phyloP scores from a whole-genome alignment of 129 eudicot species.

The Flaveria ramosissima region DNA sequence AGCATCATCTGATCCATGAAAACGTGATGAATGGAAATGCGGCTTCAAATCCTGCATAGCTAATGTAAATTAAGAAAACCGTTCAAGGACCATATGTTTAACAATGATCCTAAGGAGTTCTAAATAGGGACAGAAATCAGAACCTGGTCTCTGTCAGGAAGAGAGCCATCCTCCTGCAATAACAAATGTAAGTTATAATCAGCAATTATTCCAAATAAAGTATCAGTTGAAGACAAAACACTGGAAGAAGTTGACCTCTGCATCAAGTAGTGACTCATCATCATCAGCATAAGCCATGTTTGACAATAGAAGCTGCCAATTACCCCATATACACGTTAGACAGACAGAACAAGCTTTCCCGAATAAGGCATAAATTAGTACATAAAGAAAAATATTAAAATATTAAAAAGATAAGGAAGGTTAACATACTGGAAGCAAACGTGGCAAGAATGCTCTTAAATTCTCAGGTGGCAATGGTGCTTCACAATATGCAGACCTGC shows the following conservation, averaged over 20 bases:
- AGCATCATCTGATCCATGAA: slow-evolving; percentile 94
- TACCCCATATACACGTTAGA: neutral
- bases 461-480: slow-evolving; percentile 91
- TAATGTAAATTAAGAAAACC: slow-evolving; percentile 8
- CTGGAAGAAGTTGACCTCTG: slow-evolving; percentile 59
- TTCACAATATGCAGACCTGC: slow-evolving; percentile 93
- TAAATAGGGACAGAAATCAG: slow-evolving; percentile 29
- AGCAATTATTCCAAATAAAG: neutral
- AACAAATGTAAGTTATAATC: slow-evolving; percentile 22
- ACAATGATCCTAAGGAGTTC: slow-evolving; percentile 15
- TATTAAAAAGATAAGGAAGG: neutral
- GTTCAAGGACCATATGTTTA: slow-evolving; percentile 19
- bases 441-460: slow-evolving; percentile 79
- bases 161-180: slow-evolving; percentile 92
- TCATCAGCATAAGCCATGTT: slow-evolving; percentile 96
- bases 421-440: slow-evolving; percentile 73
- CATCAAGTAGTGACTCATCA: slow-evolving; percentile 87
- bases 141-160: slow-evolving; percentile 97
- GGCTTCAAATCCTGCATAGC: slow-evolving; percentile 85
- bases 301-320: slow-evolving; percentile 66
- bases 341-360: neutral
- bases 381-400: neutral
- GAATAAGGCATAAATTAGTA: neutral
- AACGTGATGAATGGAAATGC: slow-evolving; percentile 93
- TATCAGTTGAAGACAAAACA: slow-evolving; percentile 6